Conservation (phyloP, 208 protist genomes). For the Wallacemonas sp. region DNA sequence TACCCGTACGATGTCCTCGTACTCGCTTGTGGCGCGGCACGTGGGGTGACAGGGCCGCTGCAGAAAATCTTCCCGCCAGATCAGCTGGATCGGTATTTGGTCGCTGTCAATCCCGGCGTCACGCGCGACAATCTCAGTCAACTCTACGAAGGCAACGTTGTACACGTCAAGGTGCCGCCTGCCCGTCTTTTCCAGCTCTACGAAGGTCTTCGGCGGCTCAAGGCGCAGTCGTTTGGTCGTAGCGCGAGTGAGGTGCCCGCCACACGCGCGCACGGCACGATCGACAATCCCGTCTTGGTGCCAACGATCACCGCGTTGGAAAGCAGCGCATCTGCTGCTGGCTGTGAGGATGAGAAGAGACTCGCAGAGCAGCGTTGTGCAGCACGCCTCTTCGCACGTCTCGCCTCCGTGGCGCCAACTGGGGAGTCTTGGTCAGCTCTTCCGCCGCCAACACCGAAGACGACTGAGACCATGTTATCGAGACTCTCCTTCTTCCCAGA, state of each 20-base stretch:
- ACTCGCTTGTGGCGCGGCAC: conserved; percentile 62
- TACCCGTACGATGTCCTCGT: conserved; percentile 85
- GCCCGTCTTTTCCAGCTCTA: conserved; percentile 8
- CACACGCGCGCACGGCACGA: not conserved
- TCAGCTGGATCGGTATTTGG: conserved; percentile 65
- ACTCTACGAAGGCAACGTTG: conserved; percentile 60
- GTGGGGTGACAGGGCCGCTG: conserved; percentile 6
- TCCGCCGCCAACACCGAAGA: too few relatives aligned
- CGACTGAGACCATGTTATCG: too few relatives aligned
- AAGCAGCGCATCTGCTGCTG: too few relatives aligned
- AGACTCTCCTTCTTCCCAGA: conserved; percentile 7
- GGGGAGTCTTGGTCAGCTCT: too few relatives aligned
- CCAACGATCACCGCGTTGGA: too few relatives aligned
- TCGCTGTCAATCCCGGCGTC: conserved; percentile 81
- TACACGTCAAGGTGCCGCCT: conserved; percentile 84
- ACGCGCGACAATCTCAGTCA: conserved; percentile 74
- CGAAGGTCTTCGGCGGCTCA: not conserved
- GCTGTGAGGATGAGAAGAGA: too few relatives aligned
- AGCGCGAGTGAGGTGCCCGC: not conserved
- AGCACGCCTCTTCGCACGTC: too few relatives aligned
- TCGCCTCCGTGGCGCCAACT: too few relatives aligned
- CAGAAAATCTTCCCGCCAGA: conserved; percentile 47
- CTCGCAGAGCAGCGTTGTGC: too few relatives aligned
- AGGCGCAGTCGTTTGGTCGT: not conserved
- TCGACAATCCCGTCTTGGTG: too few relatives aligned